Percentiles rank a stretch among this genome's conserved stretches.
Evolutionary conservation across 495 filamentous ascomycete genomes (phyloP).

Genomic region (Annulohypoxylon stygium): DNA sequence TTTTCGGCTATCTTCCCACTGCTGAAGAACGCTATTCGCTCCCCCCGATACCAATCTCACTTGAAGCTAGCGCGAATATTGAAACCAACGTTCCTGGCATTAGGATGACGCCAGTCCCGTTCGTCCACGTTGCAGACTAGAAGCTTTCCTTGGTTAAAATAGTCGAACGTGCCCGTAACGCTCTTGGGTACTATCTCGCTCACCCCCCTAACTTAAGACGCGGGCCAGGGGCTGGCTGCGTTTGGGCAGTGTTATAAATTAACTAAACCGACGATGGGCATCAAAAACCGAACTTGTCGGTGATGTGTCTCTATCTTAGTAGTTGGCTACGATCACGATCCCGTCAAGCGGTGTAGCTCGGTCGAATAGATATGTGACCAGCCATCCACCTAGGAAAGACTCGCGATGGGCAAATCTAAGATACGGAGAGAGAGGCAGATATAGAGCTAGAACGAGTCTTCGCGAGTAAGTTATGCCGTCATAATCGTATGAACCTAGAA

Average conservation of each 20-base stretch:
- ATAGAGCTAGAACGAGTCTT: neutral
- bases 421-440: neutral
- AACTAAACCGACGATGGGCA: slow-evolving; percentile 44
- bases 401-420: slow-evolving; percentile 19
- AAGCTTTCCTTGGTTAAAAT: slow-evolving; percentile 30
- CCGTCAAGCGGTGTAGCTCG: slow-evolving; percentile 38
- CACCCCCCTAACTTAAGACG: slow-evolving; percentile 12
- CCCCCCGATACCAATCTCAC: slow-evolving; percentile 20
- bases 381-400: slow-evolving; percentile 24
- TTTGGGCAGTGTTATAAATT: slow-evolving; percentile 37
- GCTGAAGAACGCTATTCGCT: slow-evolving; percentile 29
- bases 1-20: slow-evolving; percentile 11
- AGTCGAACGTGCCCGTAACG: slow-evolving; percentile 3
- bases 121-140: slow-evolving; percentile 44
- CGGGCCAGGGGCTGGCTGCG: slow-evolving; percentile 11
- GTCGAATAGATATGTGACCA: slow-evolving; percentile 18
- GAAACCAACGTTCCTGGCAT: slow-evolving; percentile 28
- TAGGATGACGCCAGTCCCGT: slow-evolving; percentile 39
- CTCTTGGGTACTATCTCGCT: slow-evolving; percentile 2
- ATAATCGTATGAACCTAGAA: slow-evolving; percentile 41
- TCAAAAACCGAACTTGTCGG: slow-evolving; percentile 30
- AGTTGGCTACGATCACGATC: slow-evolving; percentile 28
- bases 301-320: slow-evolving; percentile 44
- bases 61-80: slow-evolving; percentile 37
- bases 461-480: slow-evolving; percentile 37